A percentile compares a stretch with the other conserved stretches of the same genome.
Evolutionary conservation across 768 basidiomycete species (phyloP).

Genomic region (Paxillus rubicundulus): DNA sequence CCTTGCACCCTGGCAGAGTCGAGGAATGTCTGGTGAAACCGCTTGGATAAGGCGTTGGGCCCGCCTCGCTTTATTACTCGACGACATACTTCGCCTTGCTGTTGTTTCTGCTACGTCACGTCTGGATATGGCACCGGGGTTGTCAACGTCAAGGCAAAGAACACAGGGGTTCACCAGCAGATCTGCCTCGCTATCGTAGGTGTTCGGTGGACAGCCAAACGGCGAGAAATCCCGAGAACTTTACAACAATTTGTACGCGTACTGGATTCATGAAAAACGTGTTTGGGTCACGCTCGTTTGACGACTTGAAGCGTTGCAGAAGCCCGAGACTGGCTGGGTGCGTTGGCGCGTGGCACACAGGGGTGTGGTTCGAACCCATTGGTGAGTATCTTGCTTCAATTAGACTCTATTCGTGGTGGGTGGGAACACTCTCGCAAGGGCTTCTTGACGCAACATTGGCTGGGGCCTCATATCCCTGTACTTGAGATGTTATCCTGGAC

Average conservation of each 20-base stretch:
- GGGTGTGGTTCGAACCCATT: background rate
- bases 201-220: background rate
- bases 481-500: background rate
- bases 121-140: background rate
- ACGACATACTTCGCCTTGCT: background rate
- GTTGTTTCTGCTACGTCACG: background rate
- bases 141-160: background rate
- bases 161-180: background rate
- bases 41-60: background rate
- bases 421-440: background rate
- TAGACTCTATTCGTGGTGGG: slow-evolving; percentile 1
- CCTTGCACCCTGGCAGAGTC: background rate
- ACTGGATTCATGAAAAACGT: background rate
- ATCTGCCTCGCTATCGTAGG: background rate
- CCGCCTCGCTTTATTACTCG: background rate
- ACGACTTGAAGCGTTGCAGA: background rate
- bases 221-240: slow-evolving; percentile 1
- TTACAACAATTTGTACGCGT: background rate
- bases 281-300: background rate
- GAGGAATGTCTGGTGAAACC: background rate
- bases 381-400: slow-evolving; percentile 14
- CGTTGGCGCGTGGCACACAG: background rate
- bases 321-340: background rate
- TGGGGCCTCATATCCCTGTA: background rate
- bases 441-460: background rate